Evolutionary conservation across 805 yeast species (phyloP), one percentile per base, ranked within the genome.

Genomic region (Suhomyces xylopsoci): DNA sequence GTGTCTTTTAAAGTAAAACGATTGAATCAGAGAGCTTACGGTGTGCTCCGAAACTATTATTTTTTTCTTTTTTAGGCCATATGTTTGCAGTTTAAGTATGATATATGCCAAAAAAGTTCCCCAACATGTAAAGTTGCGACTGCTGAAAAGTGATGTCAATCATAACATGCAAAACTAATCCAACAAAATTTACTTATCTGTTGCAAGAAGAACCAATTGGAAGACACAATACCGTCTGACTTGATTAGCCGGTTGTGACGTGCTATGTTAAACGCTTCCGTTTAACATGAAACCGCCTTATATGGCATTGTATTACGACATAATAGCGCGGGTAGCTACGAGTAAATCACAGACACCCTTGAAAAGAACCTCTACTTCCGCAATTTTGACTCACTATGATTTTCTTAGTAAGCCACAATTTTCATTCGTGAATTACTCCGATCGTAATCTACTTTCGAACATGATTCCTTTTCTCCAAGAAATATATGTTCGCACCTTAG

Each of bases 31-130:
- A 19, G 24, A 38, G n/a, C 42, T 17, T 38, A 38, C 42, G 20
- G 42, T 38, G 42, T 17, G 24, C 22, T 32, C 42, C 24, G 42
- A 38, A 19, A 17, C 9, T 38, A 20, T 38, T 36, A 10, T 15
- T 41, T 41, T 42, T 24, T 42, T 43, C 15, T 8, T 19, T 25
- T 47, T 45, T 40, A 7, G 14, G 17, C 30, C 26, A 7, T 17
- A 10, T 22, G 17, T 51, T 45, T 51, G 40, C 54, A 51, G 48
- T 22, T 42, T 42, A 24, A 9, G 30, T 20, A 42, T 42, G 30
- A 42, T 20, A 24, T 22, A 7, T 42, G n/a, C 30, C 17, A 42
- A 22, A 42, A 14, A 20, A 3, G 45, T 20, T 22, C 5, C 7
- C 6, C 17, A 32, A 32, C 8, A 14, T 32, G 36, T 32, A 20